A percentile compares a stretch with the other conserved stretches of the same genome.
Evolutionary conservation across 306 rosid genomes (phyloP).

Genomic region (Prunus kanzakura): DNA sequence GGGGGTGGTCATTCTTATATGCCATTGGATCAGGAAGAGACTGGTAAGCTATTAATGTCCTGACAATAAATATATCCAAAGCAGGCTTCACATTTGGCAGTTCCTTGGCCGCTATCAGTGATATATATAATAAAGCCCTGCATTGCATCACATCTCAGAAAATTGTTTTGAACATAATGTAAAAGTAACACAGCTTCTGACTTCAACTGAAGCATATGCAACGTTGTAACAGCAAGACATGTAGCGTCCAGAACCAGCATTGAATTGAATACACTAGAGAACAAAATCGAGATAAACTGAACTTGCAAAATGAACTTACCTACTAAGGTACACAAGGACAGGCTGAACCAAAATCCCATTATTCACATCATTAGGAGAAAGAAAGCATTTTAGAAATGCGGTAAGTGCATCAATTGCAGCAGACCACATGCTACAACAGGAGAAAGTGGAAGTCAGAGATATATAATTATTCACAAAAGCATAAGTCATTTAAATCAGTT

Average conservation of each 20-base stretch:
- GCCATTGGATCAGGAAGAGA: slow-evolving; percentile 81
- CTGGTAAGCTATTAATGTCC: slow-evolving; percentile 77
- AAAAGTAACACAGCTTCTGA: slow-evolving; percentile 10
- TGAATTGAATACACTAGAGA: background rate
- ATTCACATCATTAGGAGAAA: slow-evolving; percentile 47
- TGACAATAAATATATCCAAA: slow-evolving; percentile 56
- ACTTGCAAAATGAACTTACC: slow-evolving; percentile 52
- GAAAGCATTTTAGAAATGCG: slow-evolving; percentile 77
- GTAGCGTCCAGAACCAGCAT: background rate
- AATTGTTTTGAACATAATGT: slow-evolving; percentile 18
- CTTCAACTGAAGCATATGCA: slow-evolving; percentile 11
- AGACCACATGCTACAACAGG: slow-evolving; percentile 83
- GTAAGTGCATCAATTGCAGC: slow-evolving; percentile 90
- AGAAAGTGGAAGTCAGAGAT: slow-evolving; percentile 5
- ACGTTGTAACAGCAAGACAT: background rate
- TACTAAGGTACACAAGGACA: slow-evolving; percentile 81
- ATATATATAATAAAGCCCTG: slow-evolving; percentile 83
- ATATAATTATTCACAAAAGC: background rate
- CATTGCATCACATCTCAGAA: slow-evolving; percentile 29
- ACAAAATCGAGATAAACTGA: background rate
- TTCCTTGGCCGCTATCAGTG: slow-evolving; percentile 61
- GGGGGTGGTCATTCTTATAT: slow-evolving; percentile 76
- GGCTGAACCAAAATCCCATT: slow-evolving; percentile 81
- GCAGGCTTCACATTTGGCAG: slow-evolving; percentile 59
- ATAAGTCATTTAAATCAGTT: background rate